Evolutionary conservation across 1,139 yeast species (phyloP), one percentile per base, ranked within the genome.

Genomic region (Saccharomyces hybrid): DNA sequence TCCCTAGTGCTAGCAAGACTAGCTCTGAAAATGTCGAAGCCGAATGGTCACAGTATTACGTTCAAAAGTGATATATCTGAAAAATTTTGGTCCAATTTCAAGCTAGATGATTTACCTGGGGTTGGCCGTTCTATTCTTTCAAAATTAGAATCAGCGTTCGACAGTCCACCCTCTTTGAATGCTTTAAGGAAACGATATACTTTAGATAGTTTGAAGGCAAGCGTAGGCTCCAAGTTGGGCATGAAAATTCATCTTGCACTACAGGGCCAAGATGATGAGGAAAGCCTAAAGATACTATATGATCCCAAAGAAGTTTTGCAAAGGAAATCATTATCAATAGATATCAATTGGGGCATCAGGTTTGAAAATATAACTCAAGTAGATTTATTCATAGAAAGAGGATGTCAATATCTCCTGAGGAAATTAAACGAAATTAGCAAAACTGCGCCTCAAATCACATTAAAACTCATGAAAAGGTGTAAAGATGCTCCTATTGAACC

Each of bases 291-390:
- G 44, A 63, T 72, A 41, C 50, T 72, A 4, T 59, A 56, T 38
- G 65, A 71, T 32, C 78, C 84, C 41, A 59, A 70, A 4, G 73
- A 74, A 75, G 26, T 78, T 71, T 59, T 76, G 72, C 50, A 74
- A 78, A 77, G 96, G 32, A 89, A 88, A 62, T 80, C 95, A 0
- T 79, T 93, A 0, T 89, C 96, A 0, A 88, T 89, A 8, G 98
- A 93, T 68, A 86, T 93, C 34, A 88, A 90, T 59, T 93, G 89
- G 84, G 98, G 97, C 0, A 87, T 93, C 0, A 69, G 98, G 52
- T 86, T 91, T 58, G 79, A 81, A 30, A 74, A 73, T 0, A 75
- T 78, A 26, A 69, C 70, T 1, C 88, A 91, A 62, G 80, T 86
- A 27, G 91, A 85, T 56, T 64, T 58, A 3, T 93, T 93, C 65